Base-by-base conservation (phyloP, 345 rosid genomes). In the Euclidium syriacum region DNA sequence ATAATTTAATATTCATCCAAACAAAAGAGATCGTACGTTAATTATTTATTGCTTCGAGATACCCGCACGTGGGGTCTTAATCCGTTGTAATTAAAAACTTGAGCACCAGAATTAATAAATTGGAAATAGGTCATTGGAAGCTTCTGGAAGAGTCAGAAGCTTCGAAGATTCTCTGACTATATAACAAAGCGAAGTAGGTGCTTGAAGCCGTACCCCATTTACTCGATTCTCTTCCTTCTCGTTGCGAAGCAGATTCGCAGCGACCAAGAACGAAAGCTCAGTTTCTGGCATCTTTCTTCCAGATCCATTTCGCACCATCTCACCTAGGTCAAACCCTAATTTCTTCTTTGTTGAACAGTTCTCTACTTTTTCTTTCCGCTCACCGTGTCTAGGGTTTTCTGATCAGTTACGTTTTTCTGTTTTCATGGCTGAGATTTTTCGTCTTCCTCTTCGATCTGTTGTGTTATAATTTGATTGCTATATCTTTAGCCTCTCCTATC, bases 161-260 rank as follows among this genome's bases (percentile, higher is more conserved):
- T 58, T 53, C 29, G 30, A n/a, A 20, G 19, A 54, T 54, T 54
- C 60, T 35, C 71, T 65, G 33, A n/a, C 19, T 41, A 52, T 64
- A 52, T 29, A 64, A 65, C 53, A 27, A 17, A 19, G 38, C 46
- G 14, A 24, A 54, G 40, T 3, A 22, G 4, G n/a, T n/a, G n/a
- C n/a, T 22, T 24, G 33, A 29, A 14, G 44, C 11, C 12, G 3
- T n/a, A n/a, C 41, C 7, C 11, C 5, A 8, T 2, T 7, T 38
- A 14, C 6, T 10, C 8, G 6, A 25, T 20, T 57, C 35, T 38
- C 30, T 30, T 26, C 29, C 30, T 22, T 7, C n/a, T n/a, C n/a
- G n/a, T n/a, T n/a, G n/a, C n/a, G n/a, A n/a, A n/a, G n/a, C n/a
- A n/a, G n/a, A n/a, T n/a, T n/a, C n/a, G n/a, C n/a, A n/a, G n/a